Conservation (phyloP, 441 rosid species). For the Cnidoscolus chayamansa region DNA sequence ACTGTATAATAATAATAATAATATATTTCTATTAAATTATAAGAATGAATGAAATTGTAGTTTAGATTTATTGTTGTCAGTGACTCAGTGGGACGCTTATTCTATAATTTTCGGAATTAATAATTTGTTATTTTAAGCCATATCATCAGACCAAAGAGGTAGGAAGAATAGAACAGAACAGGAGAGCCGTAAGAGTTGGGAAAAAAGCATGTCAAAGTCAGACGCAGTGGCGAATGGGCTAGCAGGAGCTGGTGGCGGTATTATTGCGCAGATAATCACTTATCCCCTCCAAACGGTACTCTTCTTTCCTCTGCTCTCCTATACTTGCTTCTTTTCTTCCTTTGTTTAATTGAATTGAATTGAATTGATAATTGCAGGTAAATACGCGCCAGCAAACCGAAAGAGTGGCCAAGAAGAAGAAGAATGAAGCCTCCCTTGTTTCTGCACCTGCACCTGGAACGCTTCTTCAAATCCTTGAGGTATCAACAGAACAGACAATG, state of each 20-base stretch:
- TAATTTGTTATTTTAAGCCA: too few species aligned
- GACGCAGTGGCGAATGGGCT: constrained; percentile 67
- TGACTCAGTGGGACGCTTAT: too few species aligned
- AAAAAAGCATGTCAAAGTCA: constrained; percentile 31
- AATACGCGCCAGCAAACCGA: constrained; percentile 72
- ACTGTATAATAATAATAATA: too few species aligned
- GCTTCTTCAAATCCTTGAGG: constrained; percentile 47
- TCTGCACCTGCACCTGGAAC: constrained; percentile 29
- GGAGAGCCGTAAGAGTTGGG: background rate
- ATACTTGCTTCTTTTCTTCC: background rate
- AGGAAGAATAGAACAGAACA: background rate
- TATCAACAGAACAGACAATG: background rate
- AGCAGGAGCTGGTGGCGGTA: constrained; percentile 70
- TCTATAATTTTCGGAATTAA: too few species aligned
- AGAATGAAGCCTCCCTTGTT: constrained; percentile 17
- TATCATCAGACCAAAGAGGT: background rate
- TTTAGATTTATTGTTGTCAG: too few species aligned
- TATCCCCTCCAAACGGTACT: constrained; percentile 65
- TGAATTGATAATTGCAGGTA: constrained; percentile 31
- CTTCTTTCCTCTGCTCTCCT: background rate
- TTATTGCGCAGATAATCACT: constrained; percentile 67
- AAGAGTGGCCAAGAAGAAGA: constrained; percentile 45
- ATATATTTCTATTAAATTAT: too few species aligned
- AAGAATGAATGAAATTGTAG: too few species aligned
- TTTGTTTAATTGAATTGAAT: background rate